Evolutionary conservation across 768 basidiomycete species (phyloP), one percentile per base, ranked within the genome.

Genomic region (Mrakia hoshinonis): DNA sequence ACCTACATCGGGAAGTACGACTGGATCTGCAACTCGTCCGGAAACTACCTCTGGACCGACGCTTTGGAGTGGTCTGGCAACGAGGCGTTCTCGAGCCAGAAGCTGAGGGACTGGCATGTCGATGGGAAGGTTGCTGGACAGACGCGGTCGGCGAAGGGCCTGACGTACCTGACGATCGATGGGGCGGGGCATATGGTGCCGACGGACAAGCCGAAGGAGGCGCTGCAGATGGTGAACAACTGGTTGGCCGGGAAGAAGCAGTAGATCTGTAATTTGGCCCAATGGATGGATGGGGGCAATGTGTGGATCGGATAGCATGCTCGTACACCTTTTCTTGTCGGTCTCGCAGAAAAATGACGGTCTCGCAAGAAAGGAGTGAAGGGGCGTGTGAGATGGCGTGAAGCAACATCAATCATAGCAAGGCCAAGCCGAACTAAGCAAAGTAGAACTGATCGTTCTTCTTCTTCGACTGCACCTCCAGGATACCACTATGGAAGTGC

Each of bases 391-490:
- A 43, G 7, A 43, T 15, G 15, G 15, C 7, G 6, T 6, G 15
- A 43, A 43, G 43, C 34, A 4, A 18, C 34, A 61, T 22, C 10
- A 36, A 26, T 26, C 55, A 31, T 15, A 26, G 15, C 12, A 60
- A 38, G 29, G 34, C 31, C 24, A 36, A 20, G 58, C 2, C 31
- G 63, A n/a, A 67, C 15, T 47, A 52, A 29, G n/a, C 10, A 61
- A 31, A 43, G 43, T 26, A 18, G 29, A 65, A 71, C 52, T 97
- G 87, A 77, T 91, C 88, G 78, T 98, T 98, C 87, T 98, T 98
- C 87, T 99, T 99, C 87, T 97, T 94, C 81, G 91, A 92, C 85
- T 98, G 95, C 69, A 98, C 81, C 22, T 52, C 51, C 39, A 68
- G 54, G 43, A 52, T 29, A 18, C 38, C 34, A 36, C 47, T 91